Conservation (phyloP, 192 early-diverging fungal species). For the Coemansia sp. region DNA sequence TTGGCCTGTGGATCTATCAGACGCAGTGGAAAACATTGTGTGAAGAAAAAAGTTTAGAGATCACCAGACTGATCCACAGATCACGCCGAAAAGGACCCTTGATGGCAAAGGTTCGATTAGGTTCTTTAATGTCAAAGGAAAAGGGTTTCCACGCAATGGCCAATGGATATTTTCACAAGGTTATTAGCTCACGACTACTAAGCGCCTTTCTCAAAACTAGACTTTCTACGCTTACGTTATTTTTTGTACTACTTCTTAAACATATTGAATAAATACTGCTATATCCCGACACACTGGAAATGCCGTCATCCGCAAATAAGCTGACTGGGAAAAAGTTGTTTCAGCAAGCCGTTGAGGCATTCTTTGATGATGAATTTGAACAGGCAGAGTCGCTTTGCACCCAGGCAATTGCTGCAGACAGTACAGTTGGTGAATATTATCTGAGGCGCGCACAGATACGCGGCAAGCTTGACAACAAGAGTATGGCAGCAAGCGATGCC, state of each 20-base stretch:
- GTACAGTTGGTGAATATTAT: slow-evolving; percentile 62
- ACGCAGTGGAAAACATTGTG: not conserved
- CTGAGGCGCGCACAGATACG: slow-evolving; percentile 66
- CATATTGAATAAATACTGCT: not conserved
- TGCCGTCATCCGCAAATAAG: slow-evolving; percentile 14
- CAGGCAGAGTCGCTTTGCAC: slow-evolving; percentile 69
- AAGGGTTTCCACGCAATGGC: not conserved
- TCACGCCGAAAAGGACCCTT: not conserved
- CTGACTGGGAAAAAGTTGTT: slow-evolving; percentile 33
- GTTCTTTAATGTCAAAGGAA: not conserved
- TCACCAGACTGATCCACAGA: not conserved
- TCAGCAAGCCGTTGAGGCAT: slow-evolving; percentile 69
- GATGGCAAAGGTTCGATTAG: not conserved
- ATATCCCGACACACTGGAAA: not conserved
- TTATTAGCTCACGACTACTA: not conserved
- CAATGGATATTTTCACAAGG: not conserved
- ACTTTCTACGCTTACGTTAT: not conserved
- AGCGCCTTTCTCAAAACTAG: not conserved
- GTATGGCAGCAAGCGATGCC: slow-evolving; percentile 68
- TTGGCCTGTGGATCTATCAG: not conserved
- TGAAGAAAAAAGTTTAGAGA: slow-evolving; percentile 1
- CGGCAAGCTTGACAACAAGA: slow-evolving; percentile 62
- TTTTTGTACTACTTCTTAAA: not conserved
- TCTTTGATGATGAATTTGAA: slow-evolving; percentile 76
- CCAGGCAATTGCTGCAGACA: slow-evolving; percentile 63